Base-by-base conservation (phyloP, 116 monocot genomes). In the Cymodocea nodosa region DNA sequence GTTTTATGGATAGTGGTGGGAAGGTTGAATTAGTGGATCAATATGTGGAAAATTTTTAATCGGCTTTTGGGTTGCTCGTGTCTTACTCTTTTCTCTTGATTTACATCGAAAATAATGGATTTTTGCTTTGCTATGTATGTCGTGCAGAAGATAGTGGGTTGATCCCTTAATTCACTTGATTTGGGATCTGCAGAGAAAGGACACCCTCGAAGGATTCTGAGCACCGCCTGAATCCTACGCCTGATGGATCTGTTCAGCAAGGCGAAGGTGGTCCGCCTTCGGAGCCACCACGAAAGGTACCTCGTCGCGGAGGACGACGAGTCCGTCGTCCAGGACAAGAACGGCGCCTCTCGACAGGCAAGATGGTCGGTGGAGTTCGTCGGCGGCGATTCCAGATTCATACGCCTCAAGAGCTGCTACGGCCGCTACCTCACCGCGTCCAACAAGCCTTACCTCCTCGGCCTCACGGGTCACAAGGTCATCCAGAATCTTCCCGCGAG, bases 251-350 rank as follows among this genome's bases (percentile, higher is more conserved):
- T 82, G 0, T 85, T 92, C 77, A 69, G 63, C 48, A 71, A 58
- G 18, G 87, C 87, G 36, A 81, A 79, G 71, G 60, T 74, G 25
- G 73, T 92, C 30, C 76, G 85, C 14, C 81, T 92, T 17, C 76
- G 81, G 56, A 73, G 84, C 76, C 78, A 77, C 75, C 87, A 92
- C 79, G 81, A 85, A 70, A 87, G 81, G 77, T 92, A 72, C 79
- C 81, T 92, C 16, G 8, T 67, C 30, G 92, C 92, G 9, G 85
- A 79, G 36, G 92, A 87, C 77, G 83, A 85, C 65, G 74, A 80
- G 37, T 67, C 75, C 68, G 92, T 87, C 11, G 19, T n/a, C 51
- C 92, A 92, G 69, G 87, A 85, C 51, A 87, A 80, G 35, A 71
- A 72, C 66, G 83, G 84, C 2, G 56, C 78, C 15, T 72, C 84